phyloP scores from a whole-genome alignment of 148 eudicot genomes.

The Persicaria tinctoria region DNA sequence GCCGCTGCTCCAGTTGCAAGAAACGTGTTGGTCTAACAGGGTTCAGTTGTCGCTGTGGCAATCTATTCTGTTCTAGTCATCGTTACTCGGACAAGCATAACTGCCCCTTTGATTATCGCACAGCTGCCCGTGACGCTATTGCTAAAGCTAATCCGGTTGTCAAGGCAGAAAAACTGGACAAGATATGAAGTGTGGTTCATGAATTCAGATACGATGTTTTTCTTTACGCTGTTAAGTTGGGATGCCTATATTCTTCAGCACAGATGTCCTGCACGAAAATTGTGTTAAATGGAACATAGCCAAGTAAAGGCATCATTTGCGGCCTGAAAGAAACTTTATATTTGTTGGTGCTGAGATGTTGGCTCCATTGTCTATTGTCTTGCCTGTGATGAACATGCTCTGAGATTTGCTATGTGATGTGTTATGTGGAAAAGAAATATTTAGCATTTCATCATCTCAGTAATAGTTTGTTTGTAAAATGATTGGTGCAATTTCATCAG shows the following conservation, averaged over 20 bases:
- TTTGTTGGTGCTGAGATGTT: too few species aligned
- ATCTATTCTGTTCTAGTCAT: slow-evolving; percentile 61
- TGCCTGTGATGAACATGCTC: neutral
- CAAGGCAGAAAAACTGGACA: slow-evolving; percentile 51
- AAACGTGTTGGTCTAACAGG: slow-evolving; percentile 66
- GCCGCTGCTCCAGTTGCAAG: slow-evolving; percentile 54
- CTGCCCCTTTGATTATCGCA: slow-evolving; percentile 48
- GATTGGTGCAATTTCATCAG: too few species aligned
- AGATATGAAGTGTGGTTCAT: neutral
- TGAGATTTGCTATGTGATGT: neutral
- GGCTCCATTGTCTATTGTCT: too few species aligned
- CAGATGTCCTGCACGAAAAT: too few species aligned
- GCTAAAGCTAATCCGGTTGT: slow-evolving; percentile 71
- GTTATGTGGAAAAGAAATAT: neutral
- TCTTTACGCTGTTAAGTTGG: too few species aligned
- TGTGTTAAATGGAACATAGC: too few species aligned
- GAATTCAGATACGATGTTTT: too few species aligned
- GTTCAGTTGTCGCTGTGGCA: slow-evolving; percentile 66
- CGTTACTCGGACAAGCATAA: slow-evolving; percentile 33
- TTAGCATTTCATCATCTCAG: neutral
- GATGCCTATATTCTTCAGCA: too few species aligned
- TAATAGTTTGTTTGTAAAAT: too few species aligned
- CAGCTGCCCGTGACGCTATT: slow-evolving; percentile 68
- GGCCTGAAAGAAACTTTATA: too few species aligned
- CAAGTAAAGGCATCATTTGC: too few species aligned